These are phyloP conservation scores for Pichia cactophila DNA, from an alignment of 1,139 yeast species.

Conservation along the genomic window DNA sequence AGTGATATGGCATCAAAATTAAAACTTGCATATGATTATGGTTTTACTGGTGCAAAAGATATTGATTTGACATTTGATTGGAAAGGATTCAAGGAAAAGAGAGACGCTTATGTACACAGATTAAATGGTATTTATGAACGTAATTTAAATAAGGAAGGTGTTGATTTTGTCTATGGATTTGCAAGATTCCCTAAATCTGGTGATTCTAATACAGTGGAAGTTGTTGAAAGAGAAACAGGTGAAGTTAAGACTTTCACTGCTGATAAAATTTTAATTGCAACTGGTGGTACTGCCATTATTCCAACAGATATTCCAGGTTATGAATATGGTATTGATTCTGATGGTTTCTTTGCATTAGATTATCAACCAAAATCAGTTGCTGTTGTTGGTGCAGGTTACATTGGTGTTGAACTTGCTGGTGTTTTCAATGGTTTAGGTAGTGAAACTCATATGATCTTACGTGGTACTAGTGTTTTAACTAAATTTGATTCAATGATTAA, in stretches of 20 bases:
- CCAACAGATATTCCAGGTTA: constrained; percentile 72
- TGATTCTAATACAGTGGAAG: constrained; percentile 52
- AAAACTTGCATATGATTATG: constrained; percentile 72
- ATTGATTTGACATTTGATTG: constrained; percentile 53
- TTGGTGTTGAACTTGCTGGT: constrained; percentile 93
- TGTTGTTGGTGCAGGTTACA: constrained; percentile 95
- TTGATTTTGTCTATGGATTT: constrained; percentile 80
- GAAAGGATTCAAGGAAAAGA: constrained; percentile 69
- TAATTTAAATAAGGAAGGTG: constrained; percentile 81
- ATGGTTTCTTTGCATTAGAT: constrained; percentile 79
- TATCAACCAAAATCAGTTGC: constrained; percentile 88
- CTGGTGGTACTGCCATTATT: constrained; percentile 80
- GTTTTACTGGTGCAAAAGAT: constrained; percentile 43
- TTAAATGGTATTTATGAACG: constrained; percentile 90
- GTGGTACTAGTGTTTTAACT: constrained; percentile 87
- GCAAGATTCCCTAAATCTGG: constrained; percentile 69
- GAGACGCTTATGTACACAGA: constrained; percentile 84
- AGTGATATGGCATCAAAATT: constrained; percentile 76
- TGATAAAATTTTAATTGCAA: constrained; percentile 78
- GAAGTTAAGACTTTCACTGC: constrained; percentile 59
- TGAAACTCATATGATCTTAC: constrained; percentile 80
- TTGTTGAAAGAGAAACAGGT: constrained; percentile 49
- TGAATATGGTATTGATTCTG: constrained; percentile 80
- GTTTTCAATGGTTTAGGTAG: constrained; percentile 82
- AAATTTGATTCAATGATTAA: constrained; percentile 80